Base-by-base conservation (phyloP, 176 grass and related monocot species). In the Oryza glumipatula region DNA sequence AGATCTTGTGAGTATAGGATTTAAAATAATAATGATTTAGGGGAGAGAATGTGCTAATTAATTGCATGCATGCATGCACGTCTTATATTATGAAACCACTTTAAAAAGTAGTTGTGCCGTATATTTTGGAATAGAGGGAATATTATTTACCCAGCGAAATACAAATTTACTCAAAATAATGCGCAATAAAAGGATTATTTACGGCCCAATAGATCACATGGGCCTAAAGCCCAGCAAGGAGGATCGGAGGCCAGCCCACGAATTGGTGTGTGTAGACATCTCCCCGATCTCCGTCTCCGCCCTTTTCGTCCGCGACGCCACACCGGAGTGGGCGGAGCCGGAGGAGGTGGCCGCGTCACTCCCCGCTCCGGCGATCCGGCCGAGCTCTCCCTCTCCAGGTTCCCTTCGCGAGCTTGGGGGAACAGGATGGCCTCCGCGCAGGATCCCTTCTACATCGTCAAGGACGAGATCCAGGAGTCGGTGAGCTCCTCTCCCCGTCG, bases 391-490 rank as follows among this genome's bases (percentile, higher is more conserved):
- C 82, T 38, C 5, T 38, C 36, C 36, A 38, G 36, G 36, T 6
- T 38, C 36, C 36, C 36, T 38, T 49, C 47, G 6, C 77, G 49
- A 47, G 64, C 26, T 16, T 5, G 46, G 23, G 23, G 84, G 16
- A 36, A 77, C 76, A 92, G 69, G 85, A 95, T 94, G 93, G 94
- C 85, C 81, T 87, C 96, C 33, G 91, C 96, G 80, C 89, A 93
- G 87, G 96, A 98, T 68, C 93, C 96, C 28, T 98, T 98, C 87
- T 95, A 98, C 89, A 92, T 95, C 39, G 91, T 98, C 81, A 95
- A 89, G 79, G 93, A 94, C 80, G 96, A 98, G 87, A 98, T 95
- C 74, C 89, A 98, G 80, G 96, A 94, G 15, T 98, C 96, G 49
- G 96, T 98, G 85, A 89, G 91, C 78, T n/a, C 3, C 63, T 44